Evolutionary conservation across 805 yeast species (phyloP).

Genomic region (Candida oleophila): DNA sequence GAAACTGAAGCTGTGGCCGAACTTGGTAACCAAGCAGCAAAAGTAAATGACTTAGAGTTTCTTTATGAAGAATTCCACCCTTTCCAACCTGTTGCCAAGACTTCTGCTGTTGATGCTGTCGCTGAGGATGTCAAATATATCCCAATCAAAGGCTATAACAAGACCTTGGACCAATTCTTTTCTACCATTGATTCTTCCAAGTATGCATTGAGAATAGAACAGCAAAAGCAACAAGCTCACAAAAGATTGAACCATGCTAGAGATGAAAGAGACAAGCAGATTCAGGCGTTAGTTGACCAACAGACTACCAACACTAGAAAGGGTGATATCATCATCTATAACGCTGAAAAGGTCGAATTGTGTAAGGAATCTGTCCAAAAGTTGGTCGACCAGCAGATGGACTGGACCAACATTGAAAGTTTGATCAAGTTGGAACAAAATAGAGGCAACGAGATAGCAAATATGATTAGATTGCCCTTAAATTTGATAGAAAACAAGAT

Average conservation of each 20-base stretch:
- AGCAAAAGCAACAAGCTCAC: slow-evolving; percentile 72
- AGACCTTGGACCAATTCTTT: slow-evolving; percentile 79
- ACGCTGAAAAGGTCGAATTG: slow-evolving; percentile 69
- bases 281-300: slow-evolving; percentile 60
- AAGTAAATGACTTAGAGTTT: slow-evolving; percentile 42
- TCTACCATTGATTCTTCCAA: slow-evolving; percentile 84
- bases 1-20: slow-evolving; percentile 4
- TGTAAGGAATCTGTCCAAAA: slow-evolving; percentile 67
- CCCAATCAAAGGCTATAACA: slow-evolving; percentile 65
- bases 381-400: slow-evolving; percentile 80
- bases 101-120: too few species aligned
- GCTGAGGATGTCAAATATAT: slow-evolving; percentile 33
- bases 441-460: slow-evolving; percentile 64
- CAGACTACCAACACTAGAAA: slow-evolving; percentile 63
- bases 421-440: slow-evolving; percentile 67
- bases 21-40: slow-evolving; percentile 20
- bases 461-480: slow-evolving; percentile 61
- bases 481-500: slow-evolving; percentile 69
- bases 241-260: slow-evolving; percentile 74
- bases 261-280: slow-evolving; percentile 67
- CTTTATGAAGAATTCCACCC: slow-evolving; percentile 72
- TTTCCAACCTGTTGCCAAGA: slow-evolving; percentile 50
- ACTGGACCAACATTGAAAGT: slow-evolving; percentile 87
- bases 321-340: slow-evolving; percentile 70
- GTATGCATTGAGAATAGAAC: slow-evolving; percentile 69